These are phyloP conservation scores for Microstroma glucosiphilum DNA, from an alignment of 1,284 basidiomycete genomes.

Conservation along the genomic window DNA sequence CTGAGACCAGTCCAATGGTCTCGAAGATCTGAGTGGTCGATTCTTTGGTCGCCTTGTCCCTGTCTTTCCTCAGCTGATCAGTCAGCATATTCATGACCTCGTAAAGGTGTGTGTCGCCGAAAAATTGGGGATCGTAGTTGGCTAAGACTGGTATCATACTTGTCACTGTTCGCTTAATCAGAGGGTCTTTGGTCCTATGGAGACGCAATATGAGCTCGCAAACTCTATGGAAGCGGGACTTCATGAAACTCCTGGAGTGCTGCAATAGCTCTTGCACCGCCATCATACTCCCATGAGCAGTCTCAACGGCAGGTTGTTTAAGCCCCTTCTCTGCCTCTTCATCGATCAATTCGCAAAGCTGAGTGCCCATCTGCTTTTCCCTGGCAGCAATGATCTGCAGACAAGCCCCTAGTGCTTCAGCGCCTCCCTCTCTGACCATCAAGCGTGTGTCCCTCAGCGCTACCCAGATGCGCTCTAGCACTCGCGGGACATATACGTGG, in stretches of 20 bases:
- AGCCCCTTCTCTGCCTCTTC: slow-evolving; percentile 83
- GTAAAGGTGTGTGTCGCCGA: slow-evolving; percentile 44
- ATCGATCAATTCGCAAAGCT: slow-evolving; percentile 53
- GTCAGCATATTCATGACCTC: slow-evolving; percentile 39
- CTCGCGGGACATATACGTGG: slow-evolving; percentile 43
- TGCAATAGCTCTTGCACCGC: slow-evolving; percentile 86
- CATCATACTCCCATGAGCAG: slow-evolving; percentile 86
- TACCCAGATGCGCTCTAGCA: slow-evolving; percentile 49
- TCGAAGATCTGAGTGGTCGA: slow-evolving; percentile 62
- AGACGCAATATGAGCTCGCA: slow-evolving; percentile 89
- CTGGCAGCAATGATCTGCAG: slow-evolving; percentile 45
- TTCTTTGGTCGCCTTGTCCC: slow-evolving; percentile 39
- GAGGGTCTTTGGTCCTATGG: slow-evolving; percentile 79
- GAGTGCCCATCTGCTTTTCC: slow-evolving; percentile 48
- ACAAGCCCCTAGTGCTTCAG: slow-evolving; percentile 49
- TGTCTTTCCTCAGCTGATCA: slow-evolving; percentile 37
- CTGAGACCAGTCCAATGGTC: slow-evolving; percentile 90
- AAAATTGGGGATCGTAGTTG: slow-evolving; percentile 46
- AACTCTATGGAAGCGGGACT: slow-evolving; percentile 76
- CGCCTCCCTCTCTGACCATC: slow-evolving; percentile 45
- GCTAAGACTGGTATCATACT: slow-evolving; percentile 45
- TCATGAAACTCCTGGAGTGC: slow-evolving; percentile 95
- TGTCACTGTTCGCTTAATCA: slow-evolving; percentile 62
- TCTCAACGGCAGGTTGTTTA: slow-evolving; percentile 70
- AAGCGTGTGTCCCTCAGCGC: slow-evolving; percentile 42